These are phyloP conservation scores for Amylocarpus encephaloides DNA, from an alignment of 2,329 filamentous ascomycete species.

Conservation along the genomic window DNA sequence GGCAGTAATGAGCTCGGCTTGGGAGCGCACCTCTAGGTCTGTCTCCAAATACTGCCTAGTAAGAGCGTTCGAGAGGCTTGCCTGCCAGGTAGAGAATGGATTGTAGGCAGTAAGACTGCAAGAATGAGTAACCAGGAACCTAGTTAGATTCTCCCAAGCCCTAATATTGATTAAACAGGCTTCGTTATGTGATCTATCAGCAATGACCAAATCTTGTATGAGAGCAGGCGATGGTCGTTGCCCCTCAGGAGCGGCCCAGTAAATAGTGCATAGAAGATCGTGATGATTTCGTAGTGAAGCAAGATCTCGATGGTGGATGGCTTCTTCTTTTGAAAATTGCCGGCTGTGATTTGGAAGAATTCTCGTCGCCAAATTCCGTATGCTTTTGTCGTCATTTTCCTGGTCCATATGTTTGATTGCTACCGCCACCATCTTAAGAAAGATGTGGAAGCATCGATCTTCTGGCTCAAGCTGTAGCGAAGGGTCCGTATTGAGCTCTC, in stretches of 20 bases:
- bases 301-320: conserved; percentile 53
- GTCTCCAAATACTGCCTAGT: conserved; percentile 46
- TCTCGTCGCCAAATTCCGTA: conserved; percentile 54
- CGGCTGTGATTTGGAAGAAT: conserved; percentile 61
- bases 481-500: conserved; percentile 41
- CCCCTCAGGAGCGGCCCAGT: conserved; percentile 54
- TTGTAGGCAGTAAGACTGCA: conserved; percentile 38
- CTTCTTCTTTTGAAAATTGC: conserved; percentile 57
- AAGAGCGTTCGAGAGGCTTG: conserved; percentile 50
- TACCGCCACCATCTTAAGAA: conserved; percentile 57
- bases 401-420: conserved; percentile 47
- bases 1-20: conserved; percentile 15
- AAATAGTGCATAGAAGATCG: conserved; percentile 60
- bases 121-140: conserved; percentile 47
- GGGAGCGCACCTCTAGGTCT: conserved; percentile 21
- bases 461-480: conserved; percentile 45
- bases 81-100: conserved; percentile 51
- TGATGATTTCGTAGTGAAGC: conserved; percentile 62
- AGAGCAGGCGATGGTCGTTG: conserved; percentile 47
- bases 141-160: conserved; percentile 56
- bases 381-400: conserved; percentile 46
- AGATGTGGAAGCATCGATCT: conserved; percentile 61
- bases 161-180: conserved; percentile 58
- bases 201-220: conserved; percentile 53
- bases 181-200: conserved; percentile 57